Evolutionary conservation across 805 yeast species (phyloP), one percentile per base, ranked within the genome.

Genomic region (Teunomyces lycoperdinae): DNA sequence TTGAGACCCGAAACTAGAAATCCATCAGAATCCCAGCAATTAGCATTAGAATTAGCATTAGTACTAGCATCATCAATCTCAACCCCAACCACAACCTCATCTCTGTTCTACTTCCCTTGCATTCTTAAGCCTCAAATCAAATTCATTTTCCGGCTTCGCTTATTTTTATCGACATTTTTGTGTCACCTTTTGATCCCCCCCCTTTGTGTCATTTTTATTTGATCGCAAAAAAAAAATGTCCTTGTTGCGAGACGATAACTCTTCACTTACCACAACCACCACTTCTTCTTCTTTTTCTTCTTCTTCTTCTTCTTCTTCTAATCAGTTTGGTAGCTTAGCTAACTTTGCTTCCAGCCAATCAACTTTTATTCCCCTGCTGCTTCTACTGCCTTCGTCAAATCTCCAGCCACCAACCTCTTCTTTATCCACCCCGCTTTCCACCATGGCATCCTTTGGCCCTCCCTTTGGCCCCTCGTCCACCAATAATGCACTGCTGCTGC

Each of bases 371-470:
- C 26, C 13, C 9, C n/a, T 10, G 10, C 17, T 29, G 26, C 13
- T 24, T 7, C 13, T 13, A 3, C 29, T 2, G 4, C 31, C 32
- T 9, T 11, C 43, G 6, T 7, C 34, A 14, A 9, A 32, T 13
- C 17, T 32, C n/a, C n/a, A 42, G 10, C 36, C 44, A 13, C 34
- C 45, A 16, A 43, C 42, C 11, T 17, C 17, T 4, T 17, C 41
- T 24, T 17, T 31, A 9, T 10, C 24, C 32, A 9, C 48, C 40
- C 43, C 17, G 10, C 40, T 43, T 32, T 35, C 48, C 35, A 44
- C 54, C 43, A 41, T 43, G 20, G 39, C 43, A 29, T 46, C 52
- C 16, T 35, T 40, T 28, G 42, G 38, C 24, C 31, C 29, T 14
- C 34, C 42, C 10, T 35, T 35, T 11, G 39, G 28, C 17, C 36